Evolutionary conservation across 371 early-diverging fungal species (phyloP), one percentile per base, ranked within the genome.

Genomic region (Chytridium lagenaria): DNA sequence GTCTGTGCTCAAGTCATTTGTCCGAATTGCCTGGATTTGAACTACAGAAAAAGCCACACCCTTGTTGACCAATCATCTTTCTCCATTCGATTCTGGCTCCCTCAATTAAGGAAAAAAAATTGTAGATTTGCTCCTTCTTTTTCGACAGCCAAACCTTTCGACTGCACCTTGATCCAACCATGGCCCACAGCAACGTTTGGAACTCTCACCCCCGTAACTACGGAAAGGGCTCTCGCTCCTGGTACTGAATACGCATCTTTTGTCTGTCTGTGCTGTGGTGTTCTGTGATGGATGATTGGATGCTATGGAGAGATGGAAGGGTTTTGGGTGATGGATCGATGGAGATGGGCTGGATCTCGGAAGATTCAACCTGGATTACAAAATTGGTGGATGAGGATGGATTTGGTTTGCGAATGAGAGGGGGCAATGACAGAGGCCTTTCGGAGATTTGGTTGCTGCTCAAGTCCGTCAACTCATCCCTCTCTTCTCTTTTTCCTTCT

Each of bases 221-320:
- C 88, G 97, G 98, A 84, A 98, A 98, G 90, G 99, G 99, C 81
- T 96, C 97, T 83, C 97, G 99, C 79, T 90, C 95, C 87, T 98
- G 98, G 96, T 95, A 23, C 12, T 7, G 12, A n/a, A 15, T 5
- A 52, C 16, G 7, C 26, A 15, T 52, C 12, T 7, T 5, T 52
- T 52, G 23, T 12, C 55, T 12, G 26, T 26, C n/a, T 52, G 5
- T 26, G 5, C 55, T n/a, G 7, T 7, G 44, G 7, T 44, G 44
- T n/a, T n/a, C n/a, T n/a, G n/a, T n/a, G n/a, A n/a, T n/a, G n/a
- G n/a, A n/a, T n/a, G n/a, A n/a, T n/a, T 19, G 44, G 44, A 44
- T 44, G 44, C 44, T 19, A 7, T 44, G 7, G 7, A 19, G 44
- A 44, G 7, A 19, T 44, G 55, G 55, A 52, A 12, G 55, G 55